Evolutionary conservation across 2,329 filamentous ascomycete genomes (phyloP).

Genomic region (Fusarium oligoseptatum): DNA sequence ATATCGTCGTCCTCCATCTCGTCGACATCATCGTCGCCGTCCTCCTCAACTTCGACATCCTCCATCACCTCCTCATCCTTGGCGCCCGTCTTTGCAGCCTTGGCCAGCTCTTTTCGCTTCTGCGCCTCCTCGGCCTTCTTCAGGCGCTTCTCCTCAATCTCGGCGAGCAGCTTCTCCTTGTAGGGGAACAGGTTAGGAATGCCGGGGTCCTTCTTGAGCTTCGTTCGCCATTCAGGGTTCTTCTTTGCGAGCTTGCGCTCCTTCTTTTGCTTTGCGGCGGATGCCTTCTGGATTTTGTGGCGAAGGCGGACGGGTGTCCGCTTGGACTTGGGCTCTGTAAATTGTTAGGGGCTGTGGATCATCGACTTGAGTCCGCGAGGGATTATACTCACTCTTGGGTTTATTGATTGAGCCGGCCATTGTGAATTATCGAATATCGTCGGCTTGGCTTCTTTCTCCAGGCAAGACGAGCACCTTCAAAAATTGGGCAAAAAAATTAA

Average conservation of each 20-base stretch:
- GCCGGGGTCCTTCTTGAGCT: slow-evolving; percentile 96
- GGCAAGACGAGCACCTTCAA: slow-evolving; percentile 14
- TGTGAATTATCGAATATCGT: slow-evolving; percentile 37
- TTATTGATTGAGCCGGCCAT: slow-evolving; percentile 70
- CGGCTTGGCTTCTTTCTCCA: slow-evolving; percentile 32
- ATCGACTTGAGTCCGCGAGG: rapidly evolving
- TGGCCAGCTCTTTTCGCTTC: slow-evolving; percentile 78
- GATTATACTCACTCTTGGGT: slow-evolving; percentile 61
- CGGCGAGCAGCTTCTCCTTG: slow-evolving; percentile 93
- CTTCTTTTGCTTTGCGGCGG: slow-evolving; percentile 91
- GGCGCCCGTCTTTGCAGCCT: slow-evolving; percentile 71
- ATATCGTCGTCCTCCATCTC: slow-evolving; percentile 65
- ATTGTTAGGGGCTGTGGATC: not conserved
- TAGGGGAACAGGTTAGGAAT: slow-evolving; percentile 98
- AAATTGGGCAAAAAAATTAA: slow-evolving; percentile 52
- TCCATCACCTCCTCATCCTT: slow-evolving; percentile 61
- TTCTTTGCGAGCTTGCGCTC: slow-evolving; percentile 90
- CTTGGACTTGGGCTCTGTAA: slow-evolving; percentile 92
- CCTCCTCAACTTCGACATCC: slow-evolving; percentile 61
- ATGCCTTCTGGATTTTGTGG: slow-evolving; percentile 96
- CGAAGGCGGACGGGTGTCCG: slow-evolving; percentile 88
- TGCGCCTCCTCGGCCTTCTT: slow-evolving; percentile 84
- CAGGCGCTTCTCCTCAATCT: slow-evolving; percentile 90
- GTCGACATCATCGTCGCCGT: slow-evolving; percentile 62
- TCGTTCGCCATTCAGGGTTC: slow-evolving; percentile 96